Conservation (phyloP, 108 stramenopile species). For the Cyclostephanos invisitatus region DNA sequence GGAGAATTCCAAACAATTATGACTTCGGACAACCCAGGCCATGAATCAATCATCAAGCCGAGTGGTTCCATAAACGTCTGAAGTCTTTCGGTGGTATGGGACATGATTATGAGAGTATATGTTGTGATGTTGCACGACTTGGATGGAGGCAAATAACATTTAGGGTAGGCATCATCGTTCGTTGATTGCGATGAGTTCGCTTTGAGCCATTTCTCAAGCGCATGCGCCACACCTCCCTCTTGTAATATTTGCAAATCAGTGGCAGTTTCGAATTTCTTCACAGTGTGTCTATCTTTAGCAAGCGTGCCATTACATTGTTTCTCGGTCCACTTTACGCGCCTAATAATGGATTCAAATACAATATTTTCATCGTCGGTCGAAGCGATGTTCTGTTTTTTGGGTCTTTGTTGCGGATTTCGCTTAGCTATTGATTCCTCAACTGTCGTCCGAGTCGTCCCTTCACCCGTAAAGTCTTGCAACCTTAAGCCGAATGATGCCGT, state of each 20-base stretch:
- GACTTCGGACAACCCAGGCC: conserved; percentile 63
- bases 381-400: not conserved
- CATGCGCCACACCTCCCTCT: conserved; percentile 43
- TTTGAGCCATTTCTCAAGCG: conserved; percentile 42
- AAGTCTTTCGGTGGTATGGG: conserved; percentile 55
- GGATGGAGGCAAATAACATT: conserved; percentile 49
- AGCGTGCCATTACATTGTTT: conserved; percentile 33
- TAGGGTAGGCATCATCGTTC: conserved; percentile 28
- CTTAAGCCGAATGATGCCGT: conserved; percentile 13
- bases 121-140: conserved; percentile 45
- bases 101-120: conserved; percentile 55
- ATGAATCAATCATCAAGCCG: conserved; percentile 34
- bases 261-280: conserved; percentile 28
- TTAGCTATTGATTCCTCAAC: not conserved
- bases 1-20: conserved; percentile 87
- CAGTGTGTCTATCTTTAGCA: conserved; percentile 25
- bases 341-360: conserved; percentile 48
- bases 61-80: conserved; percentile 44
- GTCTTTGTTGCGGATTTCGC: conserved; percentile 4
- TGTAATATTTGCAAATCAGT: conserved; percentile 45
- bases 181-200: not conserved
- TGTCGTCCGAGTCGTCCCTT: conserved; percentile 9
- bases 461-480: conserved; percentile 18
- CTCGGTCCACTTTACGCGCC: conserved; percentile 37
- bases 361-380: conserved; percentile 21